Evolutionary conservation across 345 rosid genomes (phyloP).

Genomic region (Eucalyptus shirleyi): DNA sequence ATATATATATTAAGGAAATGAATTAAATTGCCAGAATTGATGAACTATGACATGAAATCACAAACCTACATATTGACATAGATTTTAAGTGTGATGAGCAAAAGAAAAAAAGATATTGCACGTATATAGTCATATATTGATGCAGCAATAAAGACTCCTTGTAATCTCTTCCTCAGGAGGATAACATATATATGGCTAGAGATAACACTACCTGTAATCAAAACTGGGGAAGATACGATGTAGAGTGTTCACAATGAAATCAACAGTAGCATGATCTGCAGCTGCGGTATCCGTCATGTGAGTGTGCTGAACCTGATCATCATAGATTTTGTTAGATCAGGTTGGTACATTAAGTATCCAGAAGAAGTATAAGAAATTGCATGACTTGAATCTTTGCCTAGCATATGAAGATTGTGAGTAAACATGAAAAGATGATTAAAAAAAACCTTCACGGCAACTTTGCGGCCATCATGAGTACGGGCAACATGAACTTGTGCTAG

Average conservation of each 20-base stretch:
- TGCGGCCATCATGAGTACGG: slow-evolving; percentile 49
- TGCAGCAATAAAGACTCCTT: neutral
- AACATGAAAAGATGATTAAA: neutral
- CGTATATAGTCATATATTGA: neutral
- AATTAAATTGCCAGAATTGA: neutral
- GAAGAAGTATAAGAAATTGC: neutral
- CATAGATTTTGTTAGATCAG: neutral
- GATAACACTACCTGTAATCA: slow-evolving; percentile 63
- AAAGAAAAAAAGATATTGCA: neutral
- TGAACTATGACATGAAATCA: neutral
- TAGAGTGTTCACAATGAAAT: slow-evolving; percentile 61
- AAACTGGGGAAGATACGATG: slow-evolving; percentile 83
- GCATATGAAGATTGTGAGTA: neutral
- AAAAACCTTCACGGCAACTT: slow-evolving; percentile 88
- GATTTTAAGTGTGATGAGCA: neutral
- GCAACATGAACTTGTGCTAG: slow-evolving; percentile 99
- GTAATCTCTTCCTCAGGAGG: neutral
- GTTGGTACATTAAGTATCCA: neutral
- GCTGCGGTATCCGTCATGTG: slow-evolving; percentile 90
- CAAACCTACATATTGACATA: neutral
- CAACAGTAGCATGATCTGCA: slow-evolving; percentile 85
- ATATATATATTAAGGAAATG: neutral
- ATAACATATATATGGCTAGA: neutral
- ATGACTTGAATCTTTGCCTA: neutral
- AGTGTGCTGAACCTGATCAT: slow-evolving; percentile 80